Percentiles rank a stretch among this genome's conserved stretches.
These are phyloP conservation scores for Rhytidhysteron rufulum DNA, from an alignment of 2,329 filamentous ascomycete species.

Conservation along the genomic window DNA sequence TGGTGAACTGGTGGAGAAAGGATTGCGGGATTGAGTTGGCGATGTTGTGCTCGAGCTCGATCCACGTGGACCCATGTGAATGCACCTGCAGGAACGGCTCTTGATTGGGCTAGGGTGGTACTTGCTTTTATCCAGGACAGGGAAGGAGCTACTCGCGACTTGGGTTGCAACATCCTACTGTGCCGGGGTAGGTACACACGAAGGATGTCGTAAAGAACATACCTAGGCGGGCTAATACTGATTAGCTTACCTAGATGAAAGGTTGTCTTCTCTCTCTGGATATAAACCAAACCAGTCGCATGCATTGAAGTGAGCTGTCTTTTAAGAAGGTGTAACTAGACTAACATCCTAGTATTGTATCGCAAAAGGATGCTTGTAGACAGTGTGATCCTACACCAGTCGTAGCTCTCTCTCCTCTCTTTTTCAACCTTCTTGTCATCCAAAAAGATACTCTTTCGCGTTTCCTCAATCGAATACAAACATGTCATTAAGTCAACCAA, in stretches of 20 bases:
- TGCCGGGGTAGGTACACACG: too few relatives aligned
- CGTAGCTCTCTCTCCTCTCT: not conserved
- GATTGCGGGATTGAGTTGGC: not conserved
- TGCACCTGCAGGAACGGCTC: too few relatives aligned
- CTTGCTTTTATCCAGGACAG: too few relatives aligned
- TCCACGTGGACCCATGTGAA: not conserved
- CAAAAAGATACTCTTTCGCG: not conserved
- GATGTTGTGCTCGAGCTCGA: not conserved
- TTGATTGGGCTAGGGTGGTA: too few relatives aligned
- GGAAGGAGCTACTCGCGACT: too few relatives aligned
- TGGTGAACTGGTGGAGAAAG: not conserved
- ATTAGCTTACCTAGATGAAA: too few relatives aligned
- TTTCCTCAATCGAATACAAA: not conserved
- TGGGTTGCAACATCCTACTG: too few relatives aligned
- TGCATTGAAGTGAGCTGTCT: not conserved
- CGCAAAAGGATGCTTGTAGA: too few relatives aligned
- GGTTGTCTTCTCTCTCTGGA: too few relatives aligned
- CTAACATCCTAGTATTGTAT: not conserved
- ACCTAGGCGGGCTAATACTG: too few relatives aligned
- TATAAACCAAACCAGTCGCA: not conserved
- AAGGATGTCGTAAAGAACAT: too few relatives aligned
- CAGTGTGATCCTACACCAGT: too few relatives aligned
- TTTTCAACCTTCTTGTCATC: not conserved
- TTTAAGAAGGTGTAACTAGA: not conserved
- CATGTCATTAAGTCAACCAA: slow-evolving; percentile 1